Percentiles rank a stretch among this genome's conserved stretches.
Conservation (phyloP, 2,329 filamentous ascomycete species). For the Pyrenophora teres region DNA sequence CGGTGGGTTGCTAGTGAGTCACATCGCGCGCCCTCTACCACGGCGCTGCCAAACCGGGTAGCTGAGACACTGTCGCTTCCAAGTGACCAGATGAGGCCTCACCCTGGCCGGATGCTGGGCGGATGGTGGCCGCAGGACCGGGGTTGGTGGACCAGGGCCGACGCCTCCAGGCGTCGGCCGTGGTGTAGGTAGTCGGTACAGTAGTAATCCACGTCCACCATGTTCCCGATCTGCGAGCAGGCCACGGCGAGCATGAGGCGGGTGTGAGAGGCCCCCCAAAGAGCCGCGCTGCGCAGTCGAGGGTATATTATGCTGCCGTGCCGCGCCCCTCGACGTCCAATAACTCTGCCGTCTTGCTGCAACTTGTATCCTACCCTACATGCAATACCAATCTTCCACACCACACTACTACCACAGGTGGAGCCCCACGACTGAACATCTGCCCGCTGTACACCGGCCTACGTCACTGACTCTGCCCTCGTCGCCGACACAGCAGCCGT, state of each 20-base stretch:
- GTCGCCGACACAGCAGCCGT: slow-evolving; percentile 21
- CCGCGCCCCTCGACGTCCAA: slow-evolving; percentile 14
- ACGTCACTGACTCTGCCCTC: slow-evolving; percentile 29
- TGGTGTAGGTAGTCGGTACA: not conserved
- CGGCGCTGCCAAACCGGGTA: slow-evolving; percentile 11
- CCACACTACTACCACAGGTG: no score
- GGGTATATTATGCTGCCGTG: slow-evolving; percentile 25
- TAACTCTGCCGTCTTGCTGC: slow-evolving; percentile 5
- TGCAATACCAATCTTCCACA: not conserved
- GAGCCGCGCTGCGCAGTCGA: slow-evolving; percentile 13
- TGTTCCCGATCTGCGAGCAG: not conserved
- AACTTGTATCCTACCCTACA: not conserved
- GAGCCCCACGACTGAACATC: no score
- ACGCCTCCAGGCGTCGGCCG: not conserved
- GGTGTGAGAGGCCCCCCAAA: slow-evolving; percentile 8
- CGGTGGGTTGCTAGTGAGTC: slow-evolving; percentile 33
- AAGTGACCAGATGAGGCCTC: slow-evolving; percentile 40
- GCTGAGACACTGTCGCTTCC: slow-evolving; percentile 23
- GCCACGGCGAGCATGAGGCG: slow-evolving; percentile 16
- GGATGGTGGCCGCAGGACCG: slow-evolving; percentile 24
- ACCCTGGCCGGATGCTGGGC: no score
- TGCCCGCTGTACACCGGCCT: slow-evolving; percentile 5
- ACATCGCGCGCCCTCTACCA: slow-evolving; percentile 28
- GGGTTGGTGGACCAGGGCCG: slow-evolving; percentile 9
- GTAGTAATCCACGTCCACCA: not conserved